A percentile compares a stretch with the other conserved stretches of the same genome.
These are phyloP conservation scores for Pseudogymnoascus sp. DNA, from an alignment of 2,329 filamentous ascomycete species.

Conservation along the genomic window DNA sequence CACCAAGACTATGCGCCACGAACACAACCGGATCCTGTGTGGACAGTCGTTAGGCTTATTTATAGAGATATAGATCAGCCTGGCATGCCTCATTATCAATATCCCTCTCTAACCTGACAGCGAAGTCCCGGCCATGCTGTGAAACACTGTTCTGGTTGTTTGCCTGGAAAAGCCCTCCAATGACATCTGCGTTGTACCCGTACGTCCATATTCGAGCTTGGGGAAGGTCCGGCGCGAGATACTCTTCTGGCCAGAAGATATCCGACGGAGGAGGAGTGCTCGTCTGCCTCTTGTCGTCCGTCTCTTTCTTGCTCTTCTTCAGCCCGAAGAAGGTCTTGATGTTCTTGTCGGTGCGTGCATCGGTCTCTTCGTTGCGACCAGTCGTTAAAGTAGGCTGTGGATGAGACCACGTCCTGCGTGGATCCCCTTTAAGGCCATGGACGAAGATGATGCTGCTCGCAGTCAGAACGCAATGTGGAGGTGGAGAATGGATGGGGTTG, in stretches of 20 bases:
- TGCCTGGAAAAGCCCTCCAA: conserved; percentile 31
- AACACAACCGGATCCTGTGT: conserved; percentile 30
- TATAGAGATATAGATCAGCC: conserved; percentile 11
- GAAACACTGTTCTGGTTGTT: conserved; percentile 34
- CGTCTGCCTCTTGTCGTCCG: not conserved
- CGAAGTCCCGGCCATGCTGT: conserved; percentile 31
- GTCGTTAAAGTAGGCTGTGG: not conserved
- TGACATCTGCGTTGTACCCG: conserved; percentile 18
- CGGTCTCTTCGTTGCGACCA: not conserved
- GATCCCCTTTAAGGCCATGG: conserved; percentile 9
- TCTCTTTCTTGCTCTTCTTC: not conserved
- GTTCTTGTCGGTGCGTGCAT: not conserved
- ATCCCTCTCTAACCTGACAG: conserved; percentile 27
- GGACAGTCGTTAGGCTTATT: not conserved
- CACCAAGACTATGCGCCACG: conserved; percentile 34
- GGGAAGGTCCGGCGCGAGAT: not conserved
- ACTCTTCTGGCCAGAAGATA: conserved; percentile 9
- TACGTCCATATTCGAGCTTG: not conserved
- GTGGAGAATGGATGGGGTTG: not conserved
- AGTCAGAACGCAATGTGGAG: not conserved
- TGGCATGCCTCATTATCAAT: conserved; percentile 26
- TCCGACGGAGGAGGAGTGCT: not conserved
- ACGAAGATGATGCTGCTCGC: conserved; percentile 6
- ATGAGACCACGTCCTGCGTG: conserved; percentile 1
- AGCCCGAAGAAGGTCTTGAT: not conserved